Base-by-base conservation (phyloP, 331 rosid species). In the Prunus yedoensis region DNA sequence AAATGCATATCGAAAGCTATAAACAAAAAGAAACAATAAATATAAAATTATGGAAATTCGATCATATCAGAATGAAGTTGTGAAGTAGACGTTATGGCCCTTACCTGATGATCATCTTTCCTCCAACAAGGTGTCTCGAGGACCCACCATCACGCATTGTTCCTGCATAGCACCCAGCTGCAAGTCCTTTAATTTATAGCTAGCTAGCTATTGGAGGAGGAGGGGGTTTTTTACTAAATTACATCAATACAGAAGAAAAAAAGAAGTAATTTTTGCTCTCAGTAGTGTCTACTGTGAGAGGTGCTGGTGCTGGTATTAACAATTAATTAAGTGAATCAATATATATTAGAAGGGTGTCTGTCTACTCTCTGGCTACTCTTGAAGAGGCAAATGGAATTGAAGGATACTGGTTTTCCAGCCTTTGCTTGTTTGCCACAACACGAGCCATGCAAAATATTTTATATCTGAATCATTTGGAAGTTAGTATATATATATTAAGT, bases 401-500 rank as follows among this genome's bases (percentile, higher is more conserved):
- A 38, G 43, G 43, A 32, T 60, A 69, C 64, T 66, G 79, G 79
- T 79, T 79, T 49, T 32, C 64, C 71, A 71, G 68, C 62, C 80
- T 65, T 50, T 58, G 80, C 74, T 53, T 78, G 53, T 38, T 50
- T 68, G 77, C 67, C 21, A 62, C 72, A 71, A 73, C 66, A 60
- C 84, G 77, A 59, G 83, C 81, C 82, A 75, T 52, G 58, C 58
- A 78, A 69, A 25, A 49, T 13, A 49, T 49, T 49, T 49, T 11
- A 49, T 13, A 49, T 49, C 53, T 69, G 35, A n/a, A 38, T 38
- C 43, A 32, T 84, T 76, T 78, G 80, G 57, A 76, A 75, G 85
- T 68, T 78, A 61, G 79, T 74, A 70, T 70, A 74, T 77, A 56
- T 70, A 74, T 75, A 56, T 63, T 3, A 76, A 77, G 74, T 74